These are phyloP conservation scores for Cladosporium cucumerinum DNA, from an alignment of 2,329 filamentous ascomycete genomes.

Conservation along the genomic window DNA sequence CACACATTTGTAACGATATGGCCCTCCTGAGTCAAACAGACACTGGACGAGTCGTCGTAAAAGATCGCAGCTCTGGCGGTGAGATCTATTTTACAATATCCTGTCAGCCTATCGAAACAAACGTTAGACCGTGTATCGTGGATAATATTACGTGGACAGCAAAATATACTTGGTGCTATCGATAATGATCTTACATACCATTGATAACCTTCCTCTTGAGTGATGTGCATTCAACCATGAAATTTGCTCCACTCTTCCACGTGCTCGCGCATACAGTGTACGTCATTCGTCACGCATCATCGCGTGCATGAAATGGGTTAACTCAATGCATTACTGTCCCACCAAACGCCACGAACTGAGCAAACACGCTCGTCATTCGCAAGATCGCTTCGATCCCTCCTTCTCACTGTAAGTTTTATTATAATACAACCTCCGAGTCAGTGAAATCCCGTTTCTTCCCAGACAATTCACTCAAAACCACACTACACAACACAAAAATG, in stretches of 20 bases:
- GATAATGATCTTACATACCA: no score
- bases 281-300: constrained; percentile 6
- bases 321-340: neutral
- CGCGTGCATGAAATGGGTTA: neutral
- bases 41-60: no score
- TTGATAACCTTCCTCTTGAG: no score
- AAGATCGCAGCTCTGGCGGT: no score
- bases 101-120: no score
- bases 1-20: no score
- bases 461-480: neutral
- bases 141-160: no score
- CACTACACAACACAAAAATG: constrained; percentile 36
- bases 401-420: neutral
- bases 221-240: no score
- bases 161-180: no score
- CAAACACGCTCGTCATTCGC: neutral
- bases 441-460: neutral
- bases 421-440: neutral
- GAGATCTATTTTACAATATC: no score
- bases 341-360: neutral
- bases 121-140: no score
- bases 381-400: neutral
- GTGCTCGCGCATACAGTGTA: neutral
- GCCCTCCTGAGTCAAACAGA: no score
- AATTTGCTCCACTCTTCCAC: neutral